Conservation (phyloP, 2,329 filamentous ascomycete species). For the Microdochium bolleyi region DNA sequence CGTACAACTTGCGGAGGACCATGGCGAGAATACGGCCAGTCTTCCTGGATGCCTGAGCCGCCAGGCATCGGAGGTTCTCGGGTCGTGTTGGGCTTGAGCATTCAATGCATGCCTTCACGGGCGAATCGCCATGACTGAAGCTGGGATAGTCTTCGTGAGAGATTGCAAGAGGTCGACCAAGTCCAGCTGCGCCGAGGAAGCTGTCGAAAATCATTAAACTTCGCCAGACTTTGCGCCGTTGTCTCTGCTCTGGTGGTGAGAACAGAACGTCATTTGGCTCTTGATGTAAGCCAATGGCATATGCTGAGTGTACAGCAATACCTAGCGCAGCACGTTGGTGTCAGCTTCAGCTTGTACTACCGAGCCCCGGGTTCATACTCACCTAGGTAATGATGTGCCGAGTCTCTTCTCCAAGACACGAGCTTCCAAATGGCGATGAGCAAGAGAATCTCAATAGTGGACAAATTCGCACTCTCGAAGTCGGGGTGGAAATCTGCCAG, state of each 20-base stretch:
- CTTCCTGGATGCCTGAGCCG: slow-evolving; percentile 46
- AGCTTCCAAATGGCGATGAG: slow-evolving; percentile 60
- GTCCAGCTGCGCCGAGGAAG: slow-evolving; percentile 45
- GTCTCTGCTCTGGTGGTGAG: slow-evolving; percentile 30
- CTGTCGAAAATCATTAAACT: slow-evolving; percentile 48
- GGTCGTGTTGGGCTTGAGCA: slow-evolving; percentile 1
- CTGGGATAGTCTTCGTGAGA: slow-evolving; percentile 45
- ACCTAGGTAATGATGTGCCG: slow-evolving; percentile 55
- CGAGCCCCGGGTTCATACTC: slow-evolving; percentile 9
- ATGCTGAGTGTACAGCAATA: slow-evolving; percentile 56
- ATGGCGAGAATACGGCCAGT: slow-evolving; percentile 49
- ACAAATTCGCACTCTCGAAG: slow-evolving; percentile 56
- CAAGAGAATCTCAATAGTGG: slow-evolving; percentile 55
- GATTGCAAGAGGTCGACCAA: slow-evolving; percentile 56
- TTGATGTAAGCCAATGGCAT: slow-evolving; percentile 54
- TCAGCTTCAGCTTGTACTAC: neutral
- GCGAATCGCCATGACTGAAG: neutral
- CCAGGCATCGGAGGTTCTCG: slow-evolving; percentile 18
- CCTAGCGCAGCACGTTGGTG: slow-evolving; percentile 25
- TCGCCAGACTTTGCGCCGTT: slow-evolving; percentile 53
- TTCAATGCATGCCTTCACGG: slow-evolving; percentile 1
- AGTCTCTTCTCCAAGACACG: slow-evolving; percentile 52
- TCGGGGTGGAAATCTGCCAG: slow-evolving; percentile 35
- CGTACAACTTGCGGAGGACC: slow-evolving; percentile 53
- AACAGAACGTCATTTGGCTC: slow-evolving; percentile 51